Base-by-base conservation (phyloP, 2,329 filamentous ascomycete species). In the Parastagonospora nodorum region DNA sequence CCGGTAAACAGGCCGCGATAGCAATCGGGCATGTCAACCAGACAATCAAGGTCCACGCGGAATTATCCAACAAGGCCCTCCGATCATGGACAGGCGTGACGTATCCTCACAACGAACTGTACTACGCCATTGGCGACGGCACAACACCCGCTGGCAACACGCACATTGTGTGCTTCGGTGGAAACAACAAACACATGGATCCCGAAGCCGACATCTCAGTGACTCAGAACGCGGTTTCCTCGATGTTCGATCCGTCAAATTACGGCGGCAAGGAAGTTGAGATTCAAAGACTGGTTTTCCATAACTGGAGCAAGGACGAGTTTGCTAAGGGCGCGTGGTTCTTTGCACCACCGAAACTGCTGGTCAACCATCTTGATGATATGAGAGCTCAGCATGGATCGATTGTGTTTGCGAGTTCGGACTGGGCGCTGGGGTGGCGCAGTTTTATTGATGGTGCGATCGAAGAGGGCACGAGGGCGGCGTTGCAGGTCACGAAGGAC, bases 391-490 rank as follows among this genome's bases (percentile, higher is more conserved):
- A 71, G 1, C 76, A 79, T 33, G 77, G 76, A 0, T 77, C 78
- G 31, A 59, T 80, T 4, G 53, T 78, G 4, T 81, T 81, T 67
- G 77, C 77, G 0, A 78, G 72, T 45, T 76, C 77, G 0, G 79
- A 81, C 40, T 81, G 78, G 78, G 78, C 78, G 2, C 55, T 77
- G 7, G 78, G 78, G 0, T 81, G 79, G 79, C 67, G 79, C 0
- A 76, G 78, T 16, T 80, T 80, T 33, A 79, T 80, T 10, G 79
- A 82, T 52, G 79, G 78, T 1, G 79, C 78, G 0, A 80, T 81
- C 36, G 76, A 80, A 43, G 76, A 78, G 30, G 78, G 78, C 0
- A 74, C 75, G 1, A 61, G 68, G 36, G 74, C 68, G 9, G 74
- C 72, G 8, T 57, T 63, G 48, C 63, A 62, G 7, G 62, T 74